Evolutionary conservation across 768 basidiomycete genomes (phyloP).

Genomic region (Mycena epipterygia): DNA sequence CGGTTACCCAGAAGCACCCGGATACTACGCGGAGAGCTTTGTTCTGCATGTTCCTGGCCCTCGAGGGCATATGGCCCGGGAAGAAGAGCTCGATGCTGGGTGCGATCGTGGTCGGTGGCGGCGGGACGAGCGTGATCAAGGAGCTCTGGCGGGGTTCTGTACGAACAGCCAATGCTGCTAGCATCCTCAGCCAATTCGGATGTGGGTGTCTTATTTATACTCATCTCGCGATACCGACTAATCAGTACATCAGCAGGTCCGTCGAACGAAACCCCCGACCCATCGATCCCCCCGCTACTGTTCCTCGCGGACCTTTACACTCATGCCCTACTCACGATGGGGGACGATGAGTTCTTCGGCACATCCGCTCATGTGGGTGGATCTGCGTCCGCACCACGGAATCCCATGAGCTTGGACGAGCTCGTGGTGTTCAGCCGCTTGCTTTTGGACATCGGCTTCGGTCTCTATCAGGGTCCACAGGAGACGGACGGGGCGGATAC

Average conservation of each 20-base stretch:
- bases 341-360: constrained; percentile 97
- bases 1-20: constrained; percentile 53
- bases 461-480: constrained; percentile 68
- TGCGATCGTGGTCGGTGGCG: constrained; percentile 60
- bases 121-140: constrained; percentile 74
- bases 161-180: constrained; percentile 54
- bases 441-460: constrained; percentile 87
- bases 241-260: neutral
- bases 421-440: constrained; percentile 81
- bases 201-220: constrained; percentile 11
- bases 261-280: constrained; percentile 58
- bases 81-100: constrained; percentile 71
- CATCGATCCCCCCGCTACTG: constrained; percentile 73
- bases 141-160: constrained; percentile 83
- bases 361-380: constrained; percentile 38
- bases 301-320: constrained; percentile 87
- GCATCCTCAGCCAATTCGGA: constrained; percentile 24
- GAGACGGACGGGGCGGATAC: constrained; percentile 43
- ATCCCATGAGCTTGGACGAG: constrained; percentile 88
- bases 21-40: constrained; percentile 58
- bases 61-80: constrained; percentile 73
- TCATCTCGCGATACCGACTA: neutral
- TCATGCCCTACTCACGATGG: constrained; percentile 89
- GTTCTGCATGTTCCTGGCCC: constrained; percentile 68
- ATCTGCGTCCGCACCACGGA: constrained; percentile 58